Conservation (phyloP, 192 early-diverging fungal genomes). For the Coemansia sp. region DNA sequence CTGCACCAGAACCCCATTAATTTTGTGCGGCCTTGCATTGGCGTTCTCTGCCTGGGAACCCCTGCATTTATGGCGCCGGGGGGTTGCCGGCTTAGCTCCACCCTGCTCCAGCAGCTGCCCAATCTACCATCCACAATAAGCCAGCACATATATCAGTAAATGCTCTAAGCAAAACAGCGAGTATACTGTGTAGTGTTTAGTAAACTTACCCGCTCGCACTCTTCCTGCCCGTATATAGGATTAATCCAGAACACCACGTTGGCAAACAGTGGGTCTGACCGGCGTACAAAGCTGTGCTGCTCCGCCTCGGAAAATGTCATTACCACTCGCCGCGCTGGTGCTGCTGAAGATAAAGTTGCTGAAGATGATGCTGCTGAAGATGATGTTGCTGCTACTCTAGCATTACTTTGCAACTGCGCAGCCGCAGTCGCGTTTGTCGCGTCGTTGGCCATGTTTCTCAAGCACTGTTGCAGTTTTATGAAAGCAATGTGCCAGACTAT, state of each 20-base stretch:
- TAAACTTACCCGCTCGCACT: constrained; percentile 28
- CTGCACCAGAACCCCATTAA: constrained; percentile 43
- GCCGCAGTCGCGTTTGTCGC: not conserved
- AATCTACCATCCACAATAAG: constrained; percentile 19
- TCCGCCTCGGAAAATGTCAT: constrained; percentile 26
- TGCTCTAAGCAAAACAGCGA: not conserved
- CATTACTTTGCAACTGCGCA: not conserved
- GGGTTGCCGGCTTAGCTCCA: constrained; percentile 34
- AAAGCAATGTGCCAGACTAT: too few relatives aligned
- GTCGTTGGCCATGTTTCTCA: not conserved
- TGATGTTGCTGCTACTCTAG: too few relatives aligned
- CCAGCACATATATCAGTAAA: not conserved
- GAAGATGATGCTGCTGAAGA: too few relatives aligned
- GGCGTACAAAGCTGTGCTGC: constrained; percentile 32
- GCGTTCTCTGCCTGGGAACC: not conserved
- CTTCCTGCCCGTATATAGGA: constrained; percentile 15
- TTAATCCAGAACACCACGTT: constrained; percentile 51
- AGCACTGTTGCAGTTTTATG: too few relatives aligned
- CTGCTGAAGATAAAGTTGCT: not conserved
- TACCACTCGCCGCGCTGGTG: not conserved
- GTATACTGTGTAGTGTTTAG: not conserved
- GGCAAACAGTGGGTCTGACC: constrained; percentile 30
- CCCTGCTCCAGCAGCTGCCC: constrained; percentile 28
- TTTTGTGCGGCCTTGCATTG: constrained; percentile 9
- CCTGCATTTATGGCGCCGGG: constrained; percentile 13